A percentile compares a stretch with the other conserved stretches of the same genome.
These are phyloP conservation scores for Arabidopsis arenosa DNA, from an alignment of 345 rosid species.

Conservation along the genomic window DNA sequence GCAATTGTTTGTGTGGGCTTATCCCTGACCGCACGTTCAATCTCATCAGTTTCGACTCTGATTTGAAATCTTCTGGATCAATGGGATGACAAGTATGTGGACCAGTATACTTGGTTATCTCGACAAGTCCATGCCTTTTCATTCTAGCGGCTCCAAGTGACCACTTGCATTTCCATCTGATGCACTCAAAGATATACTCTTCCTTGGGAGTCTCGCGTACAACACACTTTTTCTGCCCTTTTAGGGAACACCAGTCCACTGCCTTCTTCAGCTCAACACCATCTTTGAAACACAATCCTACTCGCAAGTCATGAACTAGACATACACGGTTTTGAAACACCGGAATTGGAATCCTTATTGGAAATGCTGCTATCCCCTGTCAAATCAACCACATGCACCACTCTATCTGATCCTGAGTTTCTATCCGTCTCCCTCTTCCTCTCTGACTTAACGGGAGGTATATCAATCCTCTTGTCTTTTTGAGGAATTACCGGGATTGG, in stretches of 20 bases:
- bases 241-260: slow-evolving; percentile 29
- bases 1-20: neutral
- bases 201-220: neutral
- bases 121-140: neutral
- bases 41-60: slow-evolving; percentile 3
- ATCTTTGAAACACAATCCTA: slow-evolving; percentile 27
- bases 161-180: slow-evolving; percentile 35
- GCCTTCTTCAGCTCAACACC: slow-evolving; percentile 26
- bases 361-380: neutral
- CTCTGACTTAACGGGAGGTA: slow-evolving; percentile 14
- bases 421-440: neutral
- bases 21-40: slow-evolving; percentile 10
- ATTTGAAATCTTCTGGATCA: neutral
- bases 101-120: slow-evolving; percentile 1
- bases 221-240: slow-evolving; percentile 6
- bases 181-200: neutral
- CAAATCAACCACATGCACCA: neutral
- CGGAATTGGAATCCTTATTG: neutral
- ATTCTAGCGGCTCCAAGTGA: neutral
- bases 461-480: neutral
- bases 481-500: neutral
- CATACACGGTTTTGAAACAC: neutral
- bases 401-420: neutral
- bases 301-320: neutral
- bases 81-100: neutral